Evolutionary conservation across 2,329 filamentous ascomycete species (phyloP).

Genomic region (Calonectria pseudoreteaudii): DNA sequence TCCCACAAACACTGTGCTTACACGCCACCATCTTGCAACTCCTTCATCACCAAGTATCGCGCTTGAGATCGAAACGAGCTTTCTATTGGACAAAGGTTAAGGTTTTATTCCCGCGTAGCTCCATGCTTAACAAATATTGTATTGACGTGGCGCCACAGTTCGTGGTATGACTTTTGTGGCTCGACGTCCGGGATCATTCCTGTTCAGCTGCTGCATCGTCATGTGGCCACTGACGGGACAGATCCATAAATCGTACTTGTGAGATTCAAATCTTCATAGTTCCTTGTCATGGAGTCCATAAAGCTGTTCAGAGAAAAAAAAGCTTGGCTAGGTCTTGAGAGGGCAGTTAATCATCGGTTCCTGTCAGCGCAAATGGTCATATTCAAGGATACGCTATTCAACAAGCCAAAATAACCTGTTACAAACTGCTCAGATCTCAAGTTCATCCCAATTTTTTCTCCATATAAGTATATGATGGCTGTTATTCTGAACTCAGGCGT

Average conservation of each 20-base stretch:
- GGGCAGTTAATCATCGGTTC: neutral
- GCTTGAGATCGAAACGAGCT: neutral
- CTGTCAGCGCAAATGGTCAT: neutral
- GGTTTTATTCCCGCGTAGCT: conserved; percentile 1
- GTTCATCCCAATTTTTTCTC: neutral
- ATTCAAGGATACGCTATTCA: too few species aligned
- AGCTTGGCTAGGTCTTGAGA: too few species aligned
- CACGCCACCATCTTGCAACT: neutral
- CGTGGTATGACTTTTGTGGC: neutral
- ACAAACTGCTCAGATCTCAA: neutral
- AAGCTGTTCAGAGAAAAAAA: too few species aligned
- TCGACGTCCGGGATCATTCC: neutral
- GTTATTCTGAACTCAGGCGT: neutral
- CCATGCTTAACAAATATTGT: neutral
- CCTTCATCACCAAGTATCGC: neutral
- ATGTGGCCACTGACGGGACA: neutral
- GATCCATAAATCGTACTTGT: neutral
- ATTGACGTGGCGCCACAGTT: neutral
- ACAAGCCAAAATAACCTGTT: neutral
- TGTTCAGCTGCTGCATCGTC: neutral
- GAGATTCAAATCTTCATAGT: too few species aligned
- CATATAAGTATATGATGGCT: neutral
- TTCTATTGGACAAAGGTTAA: neutral
- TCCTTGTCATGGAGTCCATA: too few species aligned
- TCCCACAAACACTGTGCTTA: neutral